A percentile compares a stretch with the other conserved stretches of the same genome.
These are phyloP conservation scores for Phytophthora capsici DNA, from an alignment of 352 stramenopile genomes.

Conservation along the genomic window DNA sequence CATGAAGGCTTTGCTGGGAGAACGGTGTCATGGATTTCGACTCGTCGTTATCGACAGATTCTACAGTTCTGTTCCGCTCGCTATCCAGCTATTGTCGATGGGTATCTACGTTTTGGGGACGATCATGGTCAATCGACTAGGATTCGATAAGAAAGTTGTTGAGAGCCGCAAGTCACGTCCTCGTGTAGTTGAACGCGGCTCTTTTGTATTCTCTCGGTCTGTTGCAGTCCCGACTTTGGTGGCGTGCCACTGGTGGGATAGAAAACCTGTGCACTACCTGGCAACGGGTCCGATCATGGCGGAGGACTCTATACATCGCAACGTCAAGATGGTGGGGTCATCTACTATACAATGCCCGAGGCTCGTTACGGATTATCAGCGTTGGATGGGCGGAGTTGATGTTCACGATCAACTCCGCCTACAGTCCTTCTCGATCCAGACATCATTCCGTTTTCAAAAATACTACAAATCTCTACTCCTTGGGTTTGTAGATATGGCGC, in stretches of 20 bases:
- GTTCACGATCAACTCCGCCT: too few species aligned
- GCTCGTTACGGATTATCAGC: too few species aligned
- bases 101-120: conserved; percentile 34
- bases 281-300: conserved; percentile 17
- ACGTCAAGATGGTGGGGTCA: conserved; percentile 19
- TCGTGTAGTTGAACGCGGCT: conserved; percentile 16
- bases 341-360: conserved; percentile 17
- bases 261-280: conserved; percentile 42
- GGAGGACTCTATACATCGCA: conserved; percentile 15
- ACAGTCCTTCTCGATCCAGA: conserved; percentile 6
- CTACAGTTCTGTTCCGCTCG: conserved; percentile 24
- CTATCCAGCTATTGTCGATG: conserved; percentile 33
- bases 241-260: too few species aligned
- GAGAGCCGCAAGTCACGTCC: conserved; percentile 6
- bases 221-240: conserved; percentile 27
- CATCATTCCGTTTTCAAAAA: background rate
- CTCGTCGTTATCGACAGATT: conserved; percentile 30
- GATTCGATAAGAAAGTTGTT: conserved; percentile 12
- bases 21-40: background rate
- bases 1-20: conserved; percentile 15
- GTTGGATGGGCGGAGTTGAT: too few species aligned
- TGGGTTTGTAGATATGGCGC: background rate
- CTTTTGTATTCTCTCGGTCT: conserved; percentile 16
- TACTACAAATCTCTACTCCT: conserved; percentile 8
- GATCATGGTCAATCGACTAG: conserved; percentile 21